A percentile compares a stretch with the other conserved stretches of the same genome.
These are phyloP conservation scores for Pseudonitzschia delicatissima DNA, from an alignment of 108 stramenopile genomes.

Conservation along the genomic window DNA sequence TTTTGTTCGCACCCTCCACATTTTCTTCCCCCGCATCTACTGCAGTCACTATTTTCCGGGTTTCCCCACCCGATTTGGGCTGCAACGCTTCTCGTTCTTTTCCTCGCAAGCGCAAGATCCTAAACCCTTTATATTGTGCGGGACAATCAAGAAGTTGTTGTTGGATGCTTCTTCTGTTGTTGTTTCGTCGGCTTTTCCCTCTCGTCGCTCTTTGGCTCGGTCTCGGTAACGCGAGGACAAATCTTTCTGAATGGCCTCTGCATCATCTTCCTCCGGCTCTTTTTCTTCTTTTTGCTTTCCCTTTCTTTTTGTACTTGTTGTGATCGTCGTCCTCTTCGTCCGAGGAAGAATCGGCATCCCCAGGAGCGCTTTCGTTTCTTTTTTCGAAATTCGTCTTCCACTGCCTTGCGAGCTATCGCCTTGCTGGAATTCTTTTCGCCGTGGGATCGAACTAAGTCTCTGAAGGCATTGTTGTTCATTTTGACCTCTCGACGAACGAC, in stretches of 20 bases:
- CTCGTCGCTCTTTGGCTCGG: conserved; percentile 81
- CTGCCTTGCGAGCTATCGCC: conserved; percentile 76
- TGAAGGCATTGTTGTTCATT: conserved; percentile 83
- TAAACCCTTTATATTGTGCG: conserved; percentile 66
- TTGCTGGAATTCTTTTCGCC: conserved; percentile 42
- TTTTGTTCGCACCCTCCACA: background rate
- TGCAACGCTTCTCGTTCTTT: conserved; percentile 55
- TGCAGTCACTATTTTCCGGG: background rate
- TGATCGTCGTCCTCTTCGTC: background rate
- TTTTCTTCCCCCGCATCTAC: background rate
- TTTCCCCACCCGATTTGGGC: conserved; percentile 10
- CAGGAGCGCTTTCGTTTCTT: conserved; percentile 28
- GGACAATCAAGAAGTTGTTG: background rate
- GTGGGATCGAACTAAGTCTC: conserved; percentile 48
- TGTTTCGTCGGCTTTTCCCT: conserved; percentile 39
- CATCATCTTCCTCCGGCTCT: conserved; percentile 34
- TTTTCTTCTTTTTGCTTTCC: conserved; percentile 12
- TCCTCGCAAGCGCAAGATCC: conserved; percentile 80
- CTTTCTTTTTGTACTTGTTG: conserved; percentile 23
- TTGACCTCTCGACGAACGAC: no score
- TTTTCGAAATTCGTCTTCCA: conserved; percentile 64
- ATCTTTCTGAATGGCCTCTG: conserved; percentile 9
- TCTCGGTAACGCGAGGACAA: conserved; percentile 56
- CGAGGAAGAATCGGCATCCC: conserved; percentile 10
- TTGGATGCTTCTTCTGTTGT: background rate